These are phyloP conservation scores for Castanea crenata DNA, from an alignment of 306 rosid genomes.

Conservation along the genomic window DNA sequence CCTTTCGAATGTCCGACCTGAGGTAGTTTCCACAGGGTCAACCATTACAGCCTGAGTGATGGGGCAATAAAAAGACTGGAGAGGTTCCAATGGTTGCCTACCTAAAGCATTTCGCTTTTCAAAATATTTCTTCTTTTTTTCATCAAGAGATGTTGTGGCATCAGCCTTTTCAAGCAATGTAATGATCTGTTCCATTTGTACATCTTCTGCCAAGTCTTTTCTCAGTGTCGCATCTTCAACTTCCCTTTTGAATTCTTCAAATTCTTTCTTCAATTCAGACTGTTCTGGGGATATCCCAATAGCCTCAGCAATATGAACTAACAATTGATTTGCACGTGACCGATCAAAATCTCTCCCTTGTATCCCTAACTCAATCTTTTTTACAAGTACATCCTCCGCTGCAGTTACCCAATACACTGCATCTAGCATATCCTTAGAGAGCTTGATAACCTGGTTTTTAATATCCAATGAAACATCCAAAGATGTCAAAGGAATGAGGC, in stretches of 20 bases:
- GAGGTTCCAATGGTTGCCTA: conserved; percentile 38
- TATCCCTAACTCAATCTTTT: conserved; percentile 43
- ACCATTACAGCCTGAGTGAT: conserved; percentile 55
- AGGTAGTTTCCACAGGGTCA: conserved; percentile 75
- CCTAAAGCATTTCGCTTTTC: conserved; percentile 52
- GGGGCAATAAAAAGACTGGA: conserved; percentile 51
- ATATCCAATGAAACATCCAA: conserved; percentile 34
- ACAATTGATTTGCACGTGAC: conserved; percentile 31
- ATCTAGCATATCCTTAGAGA: conserved; percentile 46
- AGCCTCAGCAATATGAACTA: conserved; percentile 36
- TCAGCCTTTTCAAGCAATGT: conserved; percentile 46
- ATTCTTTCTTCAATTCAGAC: conserved; percentile 37
- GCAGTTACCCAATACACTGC: conserved; percentile 32
- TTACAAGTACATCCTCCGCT: conserved; percentile 39
- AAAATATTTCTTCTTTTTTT: conserved; percentile 40
- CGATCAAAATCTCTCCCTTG: conserved; percentile 30
- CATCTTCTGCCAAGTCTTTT: conserved; percentile 38
- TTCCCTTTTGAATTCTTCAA: conserved; percentile 44
- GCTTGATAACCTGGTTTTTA: conserved; percentile 27
- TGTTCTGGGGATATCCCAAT: conserved; percentile 47
- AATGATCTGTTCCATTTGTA: conserved; percentile 46
- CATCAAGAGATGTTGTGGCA: conserved; percentile 35
- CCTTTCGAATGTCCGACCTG: conserved; percentile 63
- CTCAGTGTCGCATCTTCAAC: conserved; percentile 33
- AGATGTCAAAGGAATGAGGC: conserved; percentile 40